Conservation (phyloP, 805 yeast genomes). For the Ogataea sp. region DNA sequence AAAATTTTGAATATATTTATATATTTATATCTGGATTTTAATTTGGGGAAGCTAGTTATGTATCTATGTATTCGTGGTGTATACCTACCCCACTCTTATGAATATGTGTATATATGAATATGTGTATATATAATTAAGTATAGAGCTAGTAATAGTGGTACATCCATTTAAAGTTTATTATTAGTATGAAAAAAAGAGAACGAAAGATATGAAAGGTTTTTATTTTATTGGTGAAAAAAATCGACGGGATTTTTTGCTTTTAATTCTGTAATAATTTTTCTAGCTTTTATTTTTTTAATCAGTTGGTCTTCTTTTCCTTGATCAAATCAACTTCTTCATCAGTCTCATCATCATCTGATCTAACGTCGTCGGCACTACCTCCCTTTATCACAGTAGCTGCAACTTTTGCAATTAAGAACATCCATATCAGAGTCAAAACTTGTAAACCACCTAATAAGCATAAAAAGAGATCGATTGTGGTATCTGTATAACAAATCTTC, state of each 20-base stretch:
- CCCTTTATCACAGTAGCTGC: conserved; percentile 66
- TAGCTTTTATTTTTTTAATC: not conserved
- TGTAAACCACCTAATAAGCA: conserved; percentile 59
- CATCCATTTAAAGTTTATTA: no score
- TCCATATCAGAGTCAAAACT: conserved; percentile 60
- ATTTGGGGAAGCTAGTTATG: no score
- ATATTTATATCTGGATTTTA: no score
- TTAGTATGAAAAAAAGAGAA: no score
- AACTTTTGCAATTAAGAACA: conserved; percentile 63
- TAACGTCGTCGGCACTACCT: conserved; percentile 72
- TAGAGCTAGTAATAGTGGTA: no score
- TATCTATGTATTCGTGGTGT: no score
- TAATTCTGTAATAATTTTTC: not conserved
- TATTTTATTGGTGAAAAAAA: no score
- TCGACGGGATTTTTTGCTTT: not conserved
- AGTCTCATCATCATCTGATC: conserved; percentile 73
- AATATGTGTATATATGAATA: no score
- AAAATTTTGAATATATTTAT: no score
- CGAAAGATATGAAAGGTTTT: no score
- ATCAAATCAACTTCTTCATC: not conserved
- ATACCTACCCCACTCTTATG: no score
- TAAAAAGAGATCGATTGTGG: conserved; percentile 39
- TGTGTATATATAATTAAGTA: no score
- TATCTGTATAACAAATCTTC: conserved; percentile 43
- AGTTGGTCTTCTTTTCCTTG: not conserved